These are phyloP conservation scores for Aspergillus niger DNA, from an alignment of 2,329 filamentous ascomycete species.

Conservation along the genomic window DNA sequence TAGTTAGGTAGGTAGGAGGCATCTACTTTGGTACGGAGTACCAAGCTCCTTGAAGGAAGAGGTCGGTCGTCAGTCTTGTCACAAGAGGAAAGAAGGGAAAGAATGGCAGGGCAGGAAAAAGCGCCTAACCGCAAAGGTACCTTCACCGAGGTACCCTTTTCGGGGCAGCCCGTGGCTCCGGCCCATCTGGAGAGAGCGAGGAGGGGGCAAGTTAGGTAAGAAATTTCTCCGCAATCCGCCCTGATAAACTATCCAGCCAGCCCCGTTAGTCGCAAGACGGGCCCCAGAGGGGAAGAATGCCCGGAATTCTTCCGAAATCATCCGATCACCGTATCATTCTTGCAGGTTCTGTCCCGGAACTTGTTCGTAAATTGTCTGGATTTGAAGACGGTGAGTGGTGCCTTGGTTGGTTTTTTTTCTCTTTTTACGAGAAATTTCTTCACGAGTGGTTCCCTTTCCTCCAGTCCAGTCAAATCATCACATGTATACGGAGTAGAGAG, in stretches of 20 bases:
- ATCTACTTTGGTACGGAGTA: background rate
- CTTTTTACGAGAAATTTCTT: background rate
- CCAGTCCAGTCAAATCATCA: background rate
- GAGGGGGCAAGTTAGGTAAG: slow-evolving; percentile 20
- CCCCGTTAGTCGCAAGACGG: slow-evolving; percentile 10
- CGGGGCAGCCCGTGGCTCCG: slow-evolving; percentile 6
- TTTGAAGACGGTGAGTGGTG: background rate
- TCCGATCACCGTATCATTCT: slow-evolving; percentile 19
- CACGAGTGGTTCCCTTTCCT: background rate
- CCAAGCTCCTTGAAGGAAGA: background rate
- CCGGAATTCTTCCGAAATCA: slow-evolving; percentile 25
- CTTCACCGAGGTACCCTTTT: slow-evolving; percentile 28
- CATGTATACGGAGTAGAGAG: background rate
- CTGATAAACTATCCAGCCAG: slow-evolving; percentile 11
- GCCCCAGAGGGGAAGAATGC: slow-evolving; percentile 14
- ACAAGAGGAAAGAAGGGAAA: slow-evolving; percentile 3
- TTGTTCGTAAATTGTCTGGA: background rate
- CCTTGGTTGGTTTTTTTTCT: background rate
- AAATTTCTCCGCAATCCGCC: slow-evolving; percentile 22
- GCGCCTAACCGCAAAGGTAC: slow-evolving; percentile 2
- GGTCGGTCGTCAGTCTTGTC: slow-evolving; percentile 3
- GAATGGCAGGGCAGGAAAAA: background rate
- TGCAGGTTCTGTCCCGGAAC: slow-evolving; percentile 1
- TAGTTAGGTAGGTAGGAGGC: too few relatives aligned
- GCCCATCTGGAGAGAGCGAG: slow-evolving; percentile 2